A percentile compares a stretch with the other conserved stretches of the same genome.
Conservation (phyloP, 2,329 filamentous ascomycete genomes). For the Aspergillus versicolor region DNA sequence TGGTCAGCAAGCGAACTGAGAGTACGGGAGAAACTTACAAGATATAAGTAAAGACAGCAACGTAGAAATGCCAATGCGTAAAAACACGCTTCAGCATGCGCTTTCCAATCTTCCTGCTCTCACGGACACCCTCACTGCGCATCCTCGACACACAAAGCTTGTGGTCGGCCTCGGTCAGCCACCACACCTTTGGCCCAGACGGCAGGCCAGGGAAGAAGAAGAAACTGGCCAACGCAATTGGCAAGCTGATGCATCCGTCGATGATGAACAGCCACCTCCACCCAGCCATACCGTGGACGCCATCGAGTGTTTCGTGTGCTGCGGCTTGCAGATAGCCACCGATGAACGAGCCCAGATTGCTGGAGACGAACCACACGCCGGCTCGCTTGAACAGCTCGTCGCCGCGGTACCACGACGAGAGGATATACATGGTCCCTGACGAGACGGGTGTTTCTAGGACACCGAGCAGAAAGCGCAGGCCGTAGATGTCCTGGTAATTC, state of each 20-base stretch:
- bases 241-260: slow-evolving; percentile 39
- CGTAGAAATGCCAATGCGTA: slow-evolving; percentile 33
- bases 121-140: slow-evolving; percentile 20
- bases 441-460: slow-evolving; percentile 28
- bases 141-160: slow-evolving; percentile 21
- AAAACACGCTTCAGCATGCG: slow-evolving; percentile 26
- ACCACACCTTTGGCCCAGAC: slow-evolving; percentile 29
- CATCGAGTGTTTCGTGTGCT: slow-evolving; percentile 28
- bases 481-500: slow-evolving; percentile 28
- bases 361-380: slow-evolving; percentile 31
- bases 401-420: slow-evolving; percentile 42
- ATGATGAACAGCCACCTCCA: slow-evolving; percentile 40
- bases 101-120: slow-evolving; percentile 19
- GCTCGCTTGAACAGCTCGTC: slow-evolving; percentile 34
- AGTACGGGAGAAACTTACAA: slow-evolving; percentile 15
- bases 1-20: neutral
- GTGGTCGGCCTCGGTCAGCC: slow-evolving; percentile 29
- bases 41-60: slow-evolving; percentile 24
- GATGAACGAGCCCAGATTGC: slow-evolving; percentile 32
- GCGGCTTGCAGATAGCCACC: slow-evolving; percentile 34
- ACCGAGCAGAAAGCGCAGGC: slow-evolving; percentile 37
- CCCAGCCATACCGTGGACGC: slow-evolving; percentile 25
- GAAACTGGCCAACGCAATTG: slow-evolving; percentile 43
- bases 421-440: slow-evolving; percentile 34
- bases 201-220: slow-evolving; percentile 39